Conservation (phyloP, 139 green algal genomes). For the Asterochloris erici region DNA sequence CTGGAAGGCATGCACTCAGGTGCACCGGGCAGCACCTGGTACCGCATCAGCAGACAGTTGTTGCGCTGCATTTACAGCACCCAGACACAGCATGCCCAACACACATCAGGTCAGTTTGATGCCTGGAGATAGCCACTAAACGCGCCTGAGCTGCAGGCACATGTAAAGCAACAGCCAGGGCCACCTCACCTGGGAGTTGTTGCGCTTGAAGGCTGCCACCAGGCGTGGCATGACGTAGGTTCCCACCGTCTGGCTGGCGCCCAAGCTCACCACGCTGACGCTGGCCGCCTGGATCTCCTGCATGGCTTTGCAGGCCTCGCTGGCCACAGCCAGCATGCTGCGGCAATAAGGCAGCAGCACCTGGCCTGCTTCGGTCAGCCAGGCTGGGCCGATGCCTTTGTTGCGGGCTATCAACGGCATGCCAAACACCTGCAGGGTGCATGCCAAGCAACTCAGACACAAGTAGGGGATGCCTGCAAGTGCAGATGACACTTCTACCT, state of each 20-base stretch:
- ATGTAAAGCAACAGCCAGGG: too few relatives aligned
- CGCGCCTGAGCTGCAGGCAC: too few relatives aligned
- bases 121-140: too few relatives aligned
- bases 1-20: too few relatives aligned
- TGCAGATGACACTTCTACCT: not conserved
- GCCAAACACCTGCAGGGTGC: slow-evolving; percentile 19
- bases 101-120: not conserved
- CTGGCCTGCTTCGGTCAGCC: slow-evolving; percentile 25
- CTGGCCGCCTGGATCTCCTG: slow-evolving; percentile 14
- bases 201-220: slow-evolving; percentile 19
- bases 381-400: not conserved
- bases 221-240: slow-evolving; percentile 49
- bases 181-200: slow-evolving; percentile 15
- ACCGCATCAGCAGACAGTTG: too few relatives aligned
- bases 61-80: not conserved
- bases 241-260: slow-evolving; percentile 37
- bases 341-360: slow-evolving; percentile 22
- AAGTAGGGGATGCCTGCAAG: not conserved
- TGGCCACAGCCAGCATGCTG: slow-evolving; percentile 22
- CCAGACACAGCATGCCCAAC: not conserved
- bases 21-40: too few relatives aligned
- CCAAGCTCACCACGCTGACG: slow-evolving; percentile 29
- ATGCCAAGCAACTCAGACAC: not conserved
- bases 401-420: slow-evolving; percentile 8
- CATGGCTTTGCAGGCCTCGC: slow-evolving; percentile 21